A percentile compares a stretch with the other conserved stretches of the same genome.
These are phyloP conservation scores for Thermomucor indicae-seudaticae DNA, from an alignment of 371 early-diverging fungal species.

Conservation along the genomic window DNA sequence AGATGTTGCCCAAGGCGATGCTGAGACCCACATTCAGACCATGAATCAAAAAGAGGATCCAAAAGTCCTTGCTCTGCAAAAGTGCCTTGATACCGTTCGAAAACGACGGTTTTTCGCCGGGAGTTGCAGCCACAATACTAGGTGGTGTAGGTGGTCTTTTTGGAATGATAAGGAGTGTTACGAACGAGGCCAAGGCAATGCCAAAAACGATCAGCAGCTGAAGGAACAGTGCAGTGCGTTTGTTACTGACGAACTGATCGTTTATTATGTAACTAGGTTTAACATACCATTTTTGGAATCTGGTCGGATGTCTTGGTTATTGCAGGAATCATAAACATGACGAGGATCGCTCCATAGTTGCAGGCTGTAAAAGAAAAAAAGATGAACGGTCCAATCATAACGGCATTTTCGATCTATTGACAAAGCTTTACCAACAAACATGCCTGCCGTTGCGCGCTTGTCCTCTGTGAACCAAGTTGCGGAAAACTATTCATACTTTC, in stretches of 20 bases:
- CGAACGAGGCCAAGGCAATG: constrained; percentile 20
- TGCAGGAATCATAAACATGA: constrained; percentile 50
- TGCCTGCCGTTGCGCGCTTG: constrained; percentile 59
- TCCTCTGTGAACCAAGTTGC: constrained; percentile 66
- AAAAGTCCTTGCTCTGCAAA: constrained; percentile 31
- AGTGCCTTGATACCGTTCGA: constrained; percentile 31
- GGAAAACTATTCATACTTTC: constrained; percentile 33
- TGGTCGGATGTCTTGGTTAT: constrained; percentile 34
- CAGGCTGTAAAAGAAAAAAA: constrained; percentile 18
- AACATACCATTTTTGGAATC: constrained; percentile 25
- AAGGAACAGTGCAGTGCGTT: neutral
- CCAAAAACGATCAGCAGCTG: constrained; percentile 34
- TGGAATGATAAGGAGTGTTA: constrained; percentile 36
- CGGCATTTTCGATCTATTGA: neutral
- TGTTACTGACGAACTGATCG: neutral
- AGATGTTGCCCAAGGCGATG: constrained; percentile 47
- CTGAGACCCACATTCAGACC: constrained; percentile 46
- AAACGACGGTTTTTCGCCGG: constrained; percentile 21
- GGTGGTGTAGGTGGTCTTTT: constrained; percentile 47
- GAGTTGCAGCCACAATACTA: constrained; percentile 9
- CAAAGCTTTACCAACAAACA: constrained; percentile 40
- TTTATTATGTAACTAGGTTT: neutral
- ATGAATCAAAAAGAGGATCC: constrained; percentile 38
- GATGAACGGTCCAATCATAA: neutral
- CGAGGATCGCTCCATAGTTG: constrained; percentile 54